Percentiles rank a stretch among this genome's conserved stretches.
Conservation (phyloP, 768 basidiomycete species). For the Mycena polygramma region DNA sequence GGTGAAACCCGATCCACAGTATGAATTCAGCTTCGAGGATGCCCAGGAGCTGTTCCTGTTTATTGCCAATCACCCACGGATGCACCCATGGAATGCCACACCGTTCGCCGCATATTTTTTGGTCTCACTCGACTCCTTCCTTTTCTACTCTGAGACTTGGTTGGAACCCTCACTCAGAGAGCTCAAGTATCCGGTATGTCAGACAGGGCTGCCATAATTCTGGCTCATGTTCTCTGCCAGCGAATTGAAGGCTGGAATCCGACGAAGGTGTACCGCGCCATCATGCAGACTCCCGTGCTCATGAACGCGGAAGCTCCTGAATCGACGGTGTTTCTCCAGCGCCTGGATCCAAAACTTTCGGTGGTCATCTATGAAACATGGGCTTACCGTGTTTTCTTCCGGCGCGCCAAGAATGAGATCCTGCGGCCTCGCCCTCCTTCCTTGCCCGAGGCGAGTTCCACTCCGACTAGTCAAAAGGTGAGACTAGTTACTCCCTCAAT, state of each 20-base stretch:
- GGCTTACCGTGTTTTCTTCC: neutral
- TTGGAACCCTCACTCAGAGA: neutral
- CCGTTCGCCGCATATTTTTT: constrained; percentile 4
- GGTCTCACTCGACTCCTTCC: neutral
- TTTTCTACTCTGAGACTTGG: neutral
- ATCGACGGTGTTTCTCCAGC: neutral
- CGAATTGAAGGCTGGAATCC: constrained; percentile 5
- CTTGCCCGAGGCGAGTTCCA: too few relatives aligned
- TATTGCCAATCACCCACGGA: neutral
- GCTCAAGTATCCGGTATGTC: neutral
- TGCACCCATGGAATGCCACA: constrained; percentile 15
- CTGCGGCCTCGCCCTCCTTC: neutral
- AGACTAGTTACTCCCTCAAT: too few relatives aligned
- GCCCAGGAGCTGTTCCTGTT: neutral
- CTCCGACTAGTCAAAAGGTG: too few relatives aligned
- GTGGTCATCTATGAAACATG: constrained; percentile 1
- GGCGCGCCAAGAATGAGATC: neutral
- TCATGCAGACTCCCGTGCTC: neutral
- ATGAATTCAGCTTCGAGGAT: neutral
- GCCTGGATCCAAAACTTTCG: neutral
- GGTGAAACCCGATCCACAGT: neutral
- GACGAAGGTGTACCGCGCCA: neutral
- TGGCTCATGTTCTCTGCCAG: neutral
- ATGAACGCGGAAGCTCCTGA: neutral
- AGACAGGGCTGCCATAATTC: neutral